A percentile compares a stretch with the other conserved stretches of the same genome.
phyloP scores from a whole-genome alignment of 495 filamentous ascomycete genomes.

The Xylaria nigripes region DNA sequence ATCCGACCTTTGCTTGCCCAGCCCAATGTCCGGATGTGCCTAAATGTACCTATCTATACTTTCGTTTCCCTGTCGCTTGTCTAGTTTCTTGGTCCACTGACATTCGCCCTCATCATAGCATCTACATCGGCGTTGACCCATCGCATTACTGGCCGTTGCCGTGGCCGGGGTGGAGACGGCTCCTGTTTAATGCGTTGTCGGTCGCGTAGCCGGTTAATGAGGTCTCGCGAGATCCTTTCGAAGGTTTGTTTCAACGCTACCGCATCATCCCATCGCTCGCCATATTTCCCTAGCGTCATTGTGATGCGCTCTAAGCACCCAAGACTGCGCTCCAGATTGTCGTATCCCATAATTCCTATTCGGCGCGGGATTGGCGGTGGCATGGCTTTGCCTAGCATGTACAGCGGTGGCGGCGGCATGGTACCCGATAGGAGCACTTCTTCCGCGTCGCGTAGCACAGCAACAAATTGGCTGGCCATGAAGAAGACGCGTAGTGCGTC shows the following conservation, averaged over 20 bases:
- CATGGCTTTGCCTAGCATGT: constrained; percentile 26
- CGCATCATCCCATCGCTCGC: constrained; percentile 44
- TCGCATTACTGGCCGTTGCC: constrained; percentile 22
- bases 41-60: not conserved
- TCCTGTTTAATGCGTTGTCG: constrained; percentile 23
- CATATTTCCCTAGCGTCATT: constrained; percentile 39
- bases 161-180: constrained; percentile 14
- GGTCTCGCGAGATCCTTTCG: constrained; percentile 31
- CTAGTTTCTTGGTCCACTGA: constrained; percentile 11
- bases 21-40: not conserved
- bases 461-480: constrained; percentile 61
- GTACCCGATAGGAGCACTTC: constrained; percentile 38
- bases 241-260: constrained; percentile 36
- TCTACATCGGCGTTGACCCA: constrained; percentile 34
- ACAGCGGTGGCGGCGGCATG: constrained; percentile 22
- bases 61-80: not conserved
- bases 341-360: constrained; percentile 17
- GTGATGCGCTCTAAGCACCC: constrained; percentile 36
- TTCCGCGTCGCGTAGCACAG: constrained; percentile 51
- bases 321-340: constrained; percentile 40
- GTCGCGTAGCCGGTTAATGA: constrained; percentile 26
- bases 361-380: constrained; percentile 31
- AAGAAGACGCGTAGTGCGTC: constrained; percentile 65
- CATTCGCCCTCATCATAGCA: constrained; percentile 26
- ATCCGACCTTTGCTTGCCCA: not conserved